Evolutionary conservation across 2,329 filamentous ascomycete species (phyloP).

Genomic region (Pseudogymnoascus sp.): DNA sequence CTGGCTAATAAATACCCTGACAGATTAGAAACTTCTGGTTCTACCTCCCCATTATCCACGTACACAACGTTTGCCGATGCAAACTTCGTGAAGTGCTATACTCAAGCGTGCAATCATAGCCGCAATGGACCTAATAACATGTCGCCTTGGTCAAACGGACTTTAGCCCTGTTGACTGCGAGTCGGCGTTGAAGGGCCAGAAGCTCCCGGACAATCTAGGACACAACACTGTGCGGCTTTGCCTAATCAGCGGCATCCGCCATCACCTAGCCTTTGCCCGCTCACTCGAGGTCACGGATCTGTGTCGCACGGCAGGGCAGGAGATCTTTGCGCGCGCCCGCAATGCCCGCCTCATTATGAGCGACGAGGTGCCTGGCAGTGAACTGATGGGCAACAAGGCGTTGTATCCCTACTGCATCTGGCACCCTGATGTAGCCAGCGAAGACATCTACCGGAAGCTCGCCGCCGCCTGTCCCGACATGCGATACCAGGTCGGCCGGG

Average conservation of each 20-base stretch:
- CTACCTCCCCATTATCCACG: background rate
- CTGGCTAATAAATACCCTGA: background rate
- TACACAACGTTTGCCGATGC: background rate
- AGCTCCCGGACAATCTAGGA: constrained; percentile 40
- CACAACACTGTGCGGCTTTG: background rate
- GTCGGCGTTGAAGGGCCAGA: constrained; percentile 42
- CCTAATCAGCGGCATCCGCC: constrained; percentile 11
- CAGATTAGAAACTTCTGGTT: background rate
- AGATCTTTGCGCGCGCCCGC: constrained; percentile 16
- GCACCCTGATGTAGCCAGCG: constrained; percentile 30
- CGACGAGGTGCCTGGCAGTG: constrained; percentile 26
- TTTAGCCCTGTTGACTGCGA: constrained; percentile 33
- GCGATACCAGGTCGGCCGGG: constrained; percentile 32
- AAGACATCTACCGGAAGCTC: constrained; percentile 31
- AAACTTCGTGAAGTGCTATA: background rate
- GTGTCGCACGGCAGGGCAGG: background rate
- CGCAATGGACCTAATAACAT: background rate
- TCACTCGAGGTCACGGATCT: background rate
- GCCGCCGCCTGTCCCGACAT: constrained; percentile 26
- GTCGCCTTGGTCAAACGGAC: background rate
- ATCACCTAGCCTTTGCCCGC: constrained; percentile 9
- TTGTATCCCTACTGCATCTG: constrained; percentile 34
- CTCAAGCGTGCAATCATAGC: background rate
- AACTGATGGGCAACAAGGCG: constrained; percentile 14
- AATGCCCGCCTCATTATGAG: constrained; percentile 33